Conservation (phyloP, 2,329 filamentous ascomycete species). For the Kalmusia sp. region DNA sequence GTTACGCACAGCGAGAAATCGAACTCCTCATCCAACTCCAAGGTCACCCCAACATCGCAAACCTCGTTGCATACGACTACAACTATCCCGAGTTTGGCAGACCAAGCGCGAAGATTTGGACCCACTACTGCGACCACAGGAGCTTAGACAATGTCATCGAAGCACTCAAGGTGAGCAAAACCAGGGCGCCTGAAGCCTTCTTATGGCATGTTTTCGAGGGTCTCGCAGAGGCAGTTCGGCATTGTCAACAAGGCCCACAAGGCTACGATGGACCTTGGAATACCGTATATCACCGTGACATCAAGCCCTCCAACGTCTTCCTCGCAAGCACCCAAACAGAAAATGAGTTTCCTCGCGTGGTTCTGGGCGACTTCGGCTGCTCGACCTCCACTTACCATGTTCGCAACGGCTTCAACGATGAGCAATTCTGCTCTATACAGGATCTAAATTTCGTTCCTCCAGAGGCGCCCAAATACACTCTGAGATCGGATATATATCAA, state of each 20-base stretch:
- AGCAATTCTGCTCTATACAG: neutral
- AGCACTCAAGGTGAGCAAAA: neutral
- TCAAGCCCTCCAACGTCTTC: conserved; percentile 5
- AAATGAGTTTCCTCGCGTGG: neutral
- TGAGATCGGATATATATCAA: conserved; percentile 3
- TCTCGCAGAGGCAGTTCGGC: conserved; percentile 3
- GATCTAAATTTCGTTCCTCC: neutral
- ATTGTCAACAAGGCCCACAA: neutral
- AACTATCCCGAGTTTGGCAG: neutral
- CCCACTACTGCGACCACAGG: neutral
- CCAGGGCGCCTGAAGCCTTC: neutral
- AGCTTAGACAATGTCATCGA: neutral
- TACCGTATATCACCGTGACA: conserved; percentile 4
- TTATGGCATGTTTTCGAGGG: conserved; percentile 1
- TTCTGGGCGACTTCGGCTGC: conserved; percentile 9
- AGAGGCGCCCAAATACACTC: neutral
- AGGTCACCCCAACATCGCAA: neutral
- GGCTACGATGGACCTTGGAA: neutral
- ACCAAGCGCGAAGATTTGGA: neutral
- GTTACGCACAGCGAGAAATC: neutral
- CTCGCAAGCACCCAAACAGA: neutral
- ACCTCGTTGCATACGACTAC: neutral
- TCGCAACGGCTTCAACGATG: neutral
- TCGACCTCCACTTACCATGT: neutral
- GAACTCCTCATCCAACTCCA: conserved; percentile 2